A percentile compares a stretch with the other conserved stretches of the same genome.
Evolutionary conservation across 805 yeast genomes (phyloP).

Genomic region (Starmerella apis): DNA sequence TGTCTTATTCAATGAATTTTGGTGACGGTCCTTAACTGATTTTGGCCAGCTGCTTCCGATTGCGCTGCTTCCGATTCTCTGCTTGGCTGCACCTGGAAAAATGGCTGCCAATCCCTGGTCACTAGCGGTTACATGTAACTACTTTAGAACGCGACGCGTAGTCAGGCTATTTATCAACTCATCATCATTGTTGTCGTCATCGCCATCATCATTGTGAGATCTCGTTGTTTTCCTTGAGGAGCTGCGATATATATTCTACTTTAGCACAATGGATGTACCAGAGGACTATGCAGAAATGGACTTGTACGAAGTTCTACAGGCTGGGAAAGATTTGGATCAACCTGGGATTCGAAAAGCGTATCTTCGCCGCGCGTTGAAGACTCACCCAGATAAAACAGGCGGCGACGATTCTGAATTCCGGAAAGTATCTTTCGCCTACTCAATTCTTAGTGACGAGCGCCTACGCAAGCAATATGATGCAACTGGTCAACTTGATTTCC

Average conservation of each 20-base stretch:
- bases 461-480: conserved; percentile 51
- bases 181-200: not conserved
- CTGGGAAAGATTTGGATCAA: conserved; percentile 26
- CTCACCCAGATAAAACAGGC: conserved; percentile 61
- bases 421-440: conserved; percentile 62
- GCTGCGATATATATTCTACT: not conserved
- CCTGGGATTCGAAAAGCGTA: conserved; percentile 57
- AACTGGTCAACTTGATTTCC: conserved; percentile 52
- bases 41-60: no score
- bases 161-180: not conserved
- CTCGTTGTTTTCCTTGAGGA: no score
- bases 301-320: conserved; percentile 28
- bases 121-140: not conserved
- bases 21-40: no score
- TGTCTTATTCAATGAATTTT: not conserved
- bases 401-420: conserved; percentile 44
- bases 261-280: conserved; percentile 23
- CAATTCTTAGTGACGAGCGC: conserved; percentile 49
- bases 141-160: conserved; percentile 1
- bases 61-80: not conserved
- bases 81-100: not conserved
- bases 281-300: conserved; percentile 27
- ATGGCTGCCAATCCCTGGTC: not conserved
- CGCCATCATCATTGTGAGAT: no score
- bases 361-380: conserved; percentile 48